Base-by-base conservation (phyloP, 495 filamentous ascomycete species). In the Elaphomyces granulatus region DNA sequence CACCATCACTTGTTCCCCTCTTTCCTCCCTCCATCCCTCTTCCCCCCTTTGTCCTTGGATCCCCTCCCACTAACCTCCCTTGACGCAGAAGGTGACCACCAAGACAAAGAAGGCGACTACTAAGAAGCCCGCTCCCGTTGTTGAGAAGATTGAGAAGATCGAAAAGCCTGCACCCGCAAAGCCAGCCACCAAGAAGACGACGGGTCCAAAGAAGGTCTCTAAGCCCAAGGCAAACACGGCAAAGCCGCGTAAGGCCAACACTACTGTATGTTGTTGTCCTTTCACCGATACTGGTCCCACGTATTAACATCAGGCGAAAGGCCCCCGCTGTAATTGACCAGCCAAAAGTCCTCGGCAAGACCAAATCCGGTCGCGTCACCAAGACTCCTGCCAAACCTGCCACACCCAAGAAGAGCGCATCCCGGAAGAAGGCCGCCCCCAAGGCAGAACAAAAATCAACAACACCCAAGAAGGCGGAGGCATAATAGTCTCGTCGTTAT, bases 321-420 rank as follows among this genome's bases (percentile, higher is more conserved):
- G 73, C 77, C 12, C 68, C 71, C 37, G 81, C 84, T 41, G 70
- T 81, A 37, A 75, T 77, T 35, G 78, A 86, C 40, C 78, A 85
- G 65, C 70, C 80, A 46, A 74, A 81, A 48, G 69, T 80, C 41
- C 59, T 86, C 36, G 71, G 71, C 46, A 93, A 85, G 73, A 93
- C 87, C 58, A 94, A 94, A 75, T 81, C 85, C 15, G 86, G 87
- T 14, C 80, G 87, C 42, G 80, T 93, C 45, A 78, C 83, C 34
- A 94, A 94, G 78, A 73, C 75, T 14, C 68, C 71, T 23, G 59
- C 72, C 16, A 77, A 81, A 56, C 73, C 73, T 39, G 69, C 72
- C 4, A 51, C 67, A 34, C 66, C 73, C 36, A 72, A 71, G 48
- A 74, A 75, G 66, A 72, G 69, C 38, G 59, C 71, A 7, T 58